Conservation (phyloP, 148 eudicot species). For the Hydrangea macrophylla region DNA sequence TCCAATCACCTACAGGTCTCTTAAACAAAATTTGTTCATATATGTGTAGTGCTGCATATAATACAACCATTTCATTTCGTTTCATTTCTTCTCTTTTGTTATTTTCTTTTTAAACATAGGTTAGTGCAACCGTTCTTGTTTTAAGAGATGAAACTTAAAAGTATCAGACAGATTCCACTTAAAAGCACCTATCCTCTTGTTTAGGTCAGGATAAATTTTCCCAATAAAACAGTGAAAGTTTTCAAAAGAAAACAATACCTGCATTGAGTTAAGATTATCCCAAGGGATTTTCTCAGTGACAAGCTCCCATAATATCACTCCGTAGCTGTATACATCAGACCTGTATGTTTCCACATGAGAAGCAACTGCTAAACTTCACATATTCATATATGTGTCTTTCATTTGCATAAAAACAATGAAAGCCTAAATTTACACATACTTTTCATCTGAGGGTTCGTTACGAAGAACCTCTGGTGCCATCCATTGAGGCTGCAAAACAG, state of each 20-base stretch:
- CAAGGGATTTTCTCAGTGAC: slow-evolving; percentile 76
- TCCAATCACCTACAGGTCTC: slow-evolving; percentile 69
- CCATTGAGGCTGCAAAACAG: slow-evolving; percentile 68
- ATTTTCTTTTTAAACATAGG: too few relatives aligned
- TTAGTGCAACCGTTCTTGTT: background rate
- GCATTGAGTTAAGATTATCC: slow-evolving; percentile 86
- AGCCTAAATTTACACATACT: slow-evolving; percentile 36
- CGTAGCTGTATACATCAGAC: slow-evolving; percentile 79
- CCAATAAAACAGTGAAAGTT: background rate
- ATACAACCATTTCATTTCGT: too few relatives aligned
- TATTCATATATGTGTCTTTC: background rate
- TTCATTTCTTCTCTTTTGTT: too few relatives aligned
- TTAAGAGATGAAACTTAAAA: background rate
- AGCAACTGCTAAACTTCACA: background rate
- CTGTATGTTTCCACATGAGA: slow-evolving; percentile 30
- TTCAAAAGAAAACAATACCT: slow-evolving; percentile 34
- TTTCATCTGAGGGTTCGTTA: slow-evolving; percentile 68
- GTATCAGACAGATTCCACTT: background rate
- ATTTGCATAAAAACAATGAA: background rate
- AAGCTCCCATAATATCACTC: slow-evolving; percentile 83
- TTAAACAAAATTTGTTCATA: background rate
- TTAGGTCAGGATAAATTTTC: background rate
- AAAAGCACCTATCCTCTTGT: background rate
- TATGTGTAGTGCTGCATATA: too few relatives aligned
- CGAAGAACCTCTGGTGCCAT: slow-evolving; percentile 96